Conservation (phyloP, 2,329 filamentous ascomycete species). For the Botryotinia narcissicola region DNA sequence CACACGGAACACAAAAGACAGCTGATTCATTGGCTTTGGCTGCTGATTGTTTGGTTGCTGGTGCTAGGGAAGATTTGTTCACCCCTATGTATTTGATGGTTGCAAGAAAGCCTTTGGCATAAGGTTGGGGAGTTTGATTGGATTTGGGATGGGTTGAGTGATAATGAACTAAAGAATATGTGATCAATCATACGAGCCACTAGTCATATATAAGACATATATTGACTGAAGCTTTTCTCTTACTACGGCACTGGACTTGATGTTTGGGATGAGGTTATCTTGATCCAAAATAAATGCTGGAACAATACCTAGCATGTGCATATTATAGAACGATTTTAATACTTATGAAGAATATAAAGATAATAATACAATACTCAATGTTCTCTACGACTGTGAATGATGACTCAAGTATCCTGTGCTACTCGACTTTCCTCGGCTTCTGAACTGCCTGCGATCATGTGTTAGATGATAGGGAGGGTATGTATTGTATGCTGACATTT, state of each 20-base stretch:
- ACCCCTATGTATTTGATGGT: conserved; percentile 99
- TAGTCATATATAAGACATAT: neutral
- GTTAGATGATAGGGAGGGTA: neutral
- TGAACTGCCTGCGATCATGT: neutral
- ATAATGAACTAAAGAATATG: neutral
- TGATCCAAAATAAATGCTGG: neutral
- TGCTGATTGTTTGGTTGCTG: conserved; percentile 81
- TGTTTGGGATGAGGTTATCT: conserved; percentile 2
- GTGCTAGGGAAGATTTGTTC: conserved; percentile 83
- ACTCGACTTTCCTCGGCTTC: neutral
- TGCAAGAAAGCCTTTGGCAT: conserved; percentile 68
- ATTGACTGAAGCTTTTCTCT: neutral
- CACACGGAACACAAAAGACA: conserved; percentile 88
- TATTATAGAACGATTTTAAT: conserved; percentile 18
- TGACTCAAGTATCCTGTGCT: neutral
- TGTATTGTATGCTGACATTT: neutral
- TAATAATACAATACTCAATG: neutral
- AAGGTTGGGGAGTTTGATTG: neutral
- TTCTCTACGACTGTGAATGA: neutral
- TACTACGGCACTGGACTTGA: neutral
- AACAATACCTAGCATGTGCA: neutral
- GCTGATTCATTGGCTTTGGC: conserved; percentile 81
- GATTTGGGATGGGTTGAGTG: neutral
- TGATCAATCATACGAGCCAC: neutral
- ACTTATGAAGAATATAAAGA: conserved; percentile 15